Percentiles rank a stretch among this genome's conserved stretches.
These are phyloP conservation scores for Wickerhamiella siamensis DNA, from an alignment of 805 yeast genomes.

Conservation along the genomic window DNA sequence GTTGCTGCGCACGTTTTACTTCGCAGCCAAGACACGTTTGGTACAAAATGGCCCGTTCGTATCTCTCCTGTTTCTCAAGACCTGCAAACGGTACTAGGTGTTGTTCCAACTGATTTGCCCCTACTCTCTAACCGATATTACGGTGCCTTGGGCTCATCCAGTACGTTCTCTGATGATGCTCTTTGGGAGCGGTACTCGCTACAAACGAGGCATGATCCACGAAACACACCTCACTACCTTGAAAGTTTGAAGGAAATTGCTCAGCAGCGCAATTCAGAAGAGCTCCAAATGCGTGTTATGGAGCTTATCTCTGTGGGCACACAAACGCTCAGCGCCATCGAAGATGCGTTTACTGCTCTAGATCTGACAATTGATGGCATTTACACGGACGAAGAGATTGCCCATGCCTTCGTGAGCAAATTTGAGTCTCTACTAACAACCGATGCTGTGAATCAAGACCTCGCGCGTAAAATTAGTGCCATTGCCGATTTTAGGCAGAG, in stretches of 20 bases:
- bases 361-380: constrained; percentile 17
- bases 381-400: constrained; percentile 10
- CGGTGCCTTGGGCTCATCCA: constrained; percentile 12
- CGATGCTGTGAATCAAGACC: not conserved
- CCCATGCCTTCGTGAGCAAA: constrained; percentile 2
- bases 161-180: constrained; percentile 28
- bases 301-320: constrained; percentile 38
- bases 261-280: constrained; percentile 33
- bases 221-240: constrained; percentile 35
- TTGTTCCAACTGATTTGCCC: not conserved
- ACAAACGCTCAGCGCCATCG: constrained; percentile 36
- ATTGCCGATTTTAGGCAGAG: constrained; percentile 11
- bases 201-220: constrained; percentile 31
- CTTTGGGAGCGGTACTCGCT: constrained; percentile 35
- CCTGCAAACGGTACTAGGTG: not conserved
- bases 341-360: constrained; percentile 27
- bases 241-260: constrained; percentile 44
- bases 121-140: constrained; percentile 10
- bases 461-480: constrained; percentile 4
- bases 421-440: not conserved
- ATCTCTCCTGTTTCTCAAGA: not conserved
- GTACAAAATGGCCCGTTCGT: not conserved
- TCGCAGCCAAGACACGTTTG: not conserved
- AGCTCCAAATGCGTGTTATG: constrained; percentile 31
- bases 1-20: not conserved